Conservation (phyloP, 148 eudicot genomes). For the Salicornia ramosissima region DNA sequence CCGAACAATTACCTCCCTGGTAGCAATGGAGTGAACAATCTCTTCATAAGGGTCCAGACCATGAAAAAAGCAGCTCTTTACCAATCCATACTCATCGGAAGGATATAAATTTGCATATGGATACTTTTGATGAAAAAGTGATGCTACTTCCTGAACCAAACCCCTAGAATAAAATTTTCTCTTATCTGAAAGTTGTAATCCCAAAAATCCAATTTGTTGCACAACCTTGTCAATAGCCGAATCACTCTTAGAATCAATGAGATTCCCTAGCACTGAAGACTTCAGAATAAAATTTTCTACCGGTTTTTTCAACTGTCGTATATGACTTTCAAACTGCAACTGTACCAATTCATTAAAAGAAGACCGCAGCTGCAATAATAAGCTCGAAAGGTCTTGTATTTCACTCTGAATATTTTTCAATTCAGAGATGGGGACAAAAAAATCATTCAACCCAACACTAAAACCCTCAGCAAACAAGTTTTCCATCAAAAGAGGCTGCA, state of each 20-base stretch:
- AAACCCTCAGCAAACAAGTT: slow-evolving; percentile 64
- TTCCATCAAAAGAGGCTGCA: slow-evolving; percentile 90
- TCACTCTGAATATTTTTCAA: slow-evolving; percentile 34
- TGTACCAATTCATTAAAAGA: slow-evolving; percentile 57
- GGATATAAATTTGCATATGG: slow-evolving; percentile 49
- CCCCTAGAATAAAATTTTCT: slow-evolving; percentile 69
- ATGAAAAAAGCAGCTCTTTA: slow-evolving; percentile 57
- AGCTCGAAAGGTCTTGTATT: slow-evolving; percentile 46
- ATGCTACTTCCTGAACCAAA: slow-evolving; percentile 58
- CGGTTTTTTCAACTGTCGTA: slow-evolving; percentile 44
- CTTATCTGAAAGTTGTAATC: slow-evolving; percentile 61
- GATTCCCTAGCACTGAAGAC: slow-evolving; percentile 56
- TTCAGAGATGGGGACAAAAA: slow-evolving; percentile 40
- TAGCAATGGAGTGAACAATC: slow-evolving; percentile 82
- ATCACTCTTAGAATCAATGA: slow-evolving; percentile 80
- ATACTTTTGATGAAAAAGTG: slow-evolving; percentile 49
- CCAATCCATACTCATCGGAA: slow-evolving; percentile 65
- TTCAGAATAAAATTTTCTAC: slow-evolving; percentile 52
- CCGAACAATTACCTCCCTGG: slow-evolving; percentile 82
- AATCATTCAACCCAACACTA: slow-evolving; percentile 66
- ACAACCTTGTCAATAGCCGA: slow-evolving; percentile 69
- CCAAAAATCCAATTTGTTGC: slow-evolving; percentile 88
- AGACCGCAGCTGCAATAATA: slow-evolving; percentile 47
- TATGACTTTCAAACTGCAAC: slow-evolving; percentile 54
- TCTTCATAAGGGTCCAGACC: slow-evolving; percentile 86